Evolutionary conservation across 2,329 filamentous ascomycete species (phyloP).

Genomic region (Gnomoniopsis sp.): DNA sequence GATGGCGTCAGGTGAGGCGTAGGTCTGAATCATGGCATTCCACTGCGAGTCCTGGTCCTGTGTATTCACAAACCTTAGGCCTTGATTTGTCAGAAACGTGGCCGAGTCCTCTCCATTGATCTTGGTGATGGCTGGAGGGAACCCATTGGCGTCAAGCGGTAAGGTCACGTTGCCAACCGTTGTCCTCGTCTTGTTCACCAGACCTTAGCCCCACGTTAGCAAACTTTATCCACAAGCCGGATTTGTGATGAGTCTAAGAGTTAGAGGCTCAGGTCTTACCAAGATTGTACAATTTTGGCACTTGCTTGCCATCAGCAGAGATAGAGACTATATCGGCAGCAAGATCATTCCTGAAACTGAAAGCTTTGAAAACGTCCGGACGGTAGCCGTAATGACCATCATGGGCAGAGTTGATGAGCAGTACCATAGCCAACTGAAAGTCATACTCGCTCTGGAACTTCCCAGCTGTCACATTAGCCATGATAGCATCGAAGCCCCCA

Average conservation of each 20-base stretch:
- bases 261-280: constrained; percentile 25
- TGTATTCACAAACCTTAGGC: constrained; percentile 39
- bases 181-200: constrained; percentile 33
- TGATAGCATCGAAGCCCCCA: constrained; percentile 41
- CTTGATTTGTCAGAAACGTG: constrained; percentile 44
- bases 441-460: constrained; percentile 51
- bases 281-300: constrained; percentile 56
- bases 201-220: constrained; percentile 17
- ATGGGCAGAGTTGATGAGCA: constrained; percentile 51
- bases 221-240: not conserved
- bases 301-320: constrained; percentile 54
- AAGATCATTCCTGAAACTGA: constrained; percentile 38
- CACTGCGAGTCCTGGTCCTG: constrained; percentile 58
- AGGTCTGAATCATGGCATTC: constrained; percentile 28
- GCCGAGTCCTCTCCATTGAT: constrained; percentile 57
- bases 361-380: constrained; percentile 51
- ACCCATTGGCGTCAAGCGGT: constrained; percentile 11
- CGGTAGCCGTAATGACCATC: constrained; percentile 62
- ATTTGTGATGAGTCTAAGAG: not conserved
- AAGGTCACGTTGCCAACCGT: constrained; percentile 13
- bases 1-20: constrained; percentile 22
- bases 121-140: constrained; percentile 45
- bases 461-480: constrained; percentile 35
- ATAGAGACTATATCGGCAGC: constrained; percentile 50
- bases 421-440: constrained; percentile 52